Conservation (phyloP, 768 basidiomycete species). For the Omphalotus guepiniiformis region DNA sequence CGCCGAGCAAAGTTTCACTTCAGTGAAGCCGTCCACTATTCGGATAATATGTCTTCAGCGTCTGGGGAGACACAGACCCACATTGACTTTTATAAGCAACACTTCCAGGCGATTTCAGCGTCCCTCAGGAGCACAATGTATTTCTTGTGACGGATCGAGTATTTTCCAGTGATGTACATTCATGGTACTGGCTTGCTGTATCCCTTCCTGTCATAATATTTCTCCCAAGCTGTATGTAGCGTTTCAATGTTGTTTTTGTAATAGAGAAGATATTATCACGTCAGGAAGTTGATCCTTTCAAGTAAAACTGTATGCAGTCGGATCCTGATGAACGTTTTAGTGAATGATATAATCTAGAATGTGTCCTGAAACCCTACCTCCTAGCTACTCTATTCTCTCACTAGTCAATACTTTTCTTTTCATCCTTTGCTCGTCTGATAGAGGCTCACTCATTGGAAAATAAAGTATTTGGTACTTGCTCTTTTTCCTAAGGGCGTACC, state of each 20-base stretch:
- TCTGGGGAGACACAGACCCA: background rate
- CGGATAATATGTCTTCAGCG: background rate
- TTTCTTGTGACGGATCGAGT: too few species aligned
- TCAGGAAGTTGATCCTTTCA: too few species aligned
- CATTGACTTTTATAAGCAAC: background rate
- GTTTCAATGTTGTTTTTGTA: too few species aligned
- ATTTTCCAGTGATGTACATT: too few species aligned
- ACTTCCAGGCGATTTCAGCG: background rate
- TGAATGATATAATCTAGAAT: too few species aligned
- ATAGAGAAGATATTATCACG: too few species aligned
- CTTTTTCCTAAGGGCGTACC: constrained; percentile 34
- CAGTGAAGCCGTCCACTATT: background rate
- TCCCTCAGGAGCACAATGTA: background rate
- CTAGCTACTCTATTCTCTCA: constrained; percentile 24
- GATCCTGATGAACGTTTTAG: too few species aligned
- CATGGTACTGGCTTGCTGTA: too few species aligned
- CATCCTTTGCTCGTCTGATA: constrained; percentile 49
- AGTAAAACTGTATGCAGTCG: too few species aligned
- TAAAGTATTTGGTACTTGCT: constrained; percentile 79
- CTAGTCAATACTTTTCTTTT: constrained; percentile 52
- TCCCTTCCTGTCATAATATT: too few species aligned
- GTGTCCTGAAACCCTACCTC: too few species aligned
- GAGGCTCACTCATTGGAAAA: constrained; percentile 67
- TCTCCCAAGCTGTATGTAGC: too few species aligned
- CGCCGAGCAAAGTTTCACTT: background rate